Base-by-base conservation (phyloP, 495 filamentous ascomycete genomes). In the Daldinia bambusicola region DNA sequence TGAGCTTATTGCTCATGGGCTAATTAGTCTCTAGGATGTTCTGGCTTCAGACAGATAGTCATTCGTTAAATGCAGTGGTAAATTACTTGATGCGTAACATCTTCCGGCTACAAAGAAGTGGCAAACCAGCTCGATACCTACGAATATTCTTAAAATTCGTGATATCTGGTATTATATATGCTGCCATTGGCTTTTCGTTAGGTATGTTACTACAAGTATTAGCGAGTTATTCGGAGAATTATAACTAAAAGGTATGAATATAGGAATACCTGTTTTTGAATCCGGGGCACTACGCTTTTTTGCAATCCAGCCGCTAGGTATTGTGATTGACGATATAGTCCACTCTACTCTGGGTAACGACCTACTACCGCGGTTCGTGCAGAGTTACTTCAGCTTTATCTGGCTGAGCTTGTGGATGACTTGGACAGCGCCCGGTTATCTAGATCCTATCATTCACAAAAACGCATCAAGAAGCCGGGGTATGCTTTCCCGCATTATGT, bases 351-450 rank as follows among this genome's bases (percentile, higher is more conserved):
- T 10, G 43, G 43, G 43, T 12, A 22, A 22, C 5, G 9, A 1
- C 9, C 9, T 20, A 48, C 43, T 48, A 4, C 43, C 43, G 43
- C 18, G 20, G 8, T 20, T 22, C 3, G 43, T 48, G 18, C 43
- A 48, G 20, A 16, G 9, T 13, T 48, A 2, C 18, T 22, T 48
- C 4, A 48, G 43, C 4, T 48, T 48, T 5, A 48, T 48, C 22
- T 48, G 43, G 43, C 22, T 48, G 12, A 48, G 43, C 22, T 48
- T 48, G 4, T 48, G 43, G 43, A 48, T 48, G 18, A 22, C 43
- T 12, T 48, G 43, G 43, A 48, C 43, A 22, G 43, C 43, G 20
- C 43, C 43, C 4, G 43, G 43, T 5, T 48, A 48, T 12, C 8
- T 48, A 48, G 18, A 48, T 18, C 43, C 43, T 10, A 20, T 48